Percentiles rank a stretch among this genome's conserved stretches.
Evolutionary conservation across 2,329 filamentous ascomycete species (phyloP).

Genomic region (Talaromyces albobiverticillius): DNA sequence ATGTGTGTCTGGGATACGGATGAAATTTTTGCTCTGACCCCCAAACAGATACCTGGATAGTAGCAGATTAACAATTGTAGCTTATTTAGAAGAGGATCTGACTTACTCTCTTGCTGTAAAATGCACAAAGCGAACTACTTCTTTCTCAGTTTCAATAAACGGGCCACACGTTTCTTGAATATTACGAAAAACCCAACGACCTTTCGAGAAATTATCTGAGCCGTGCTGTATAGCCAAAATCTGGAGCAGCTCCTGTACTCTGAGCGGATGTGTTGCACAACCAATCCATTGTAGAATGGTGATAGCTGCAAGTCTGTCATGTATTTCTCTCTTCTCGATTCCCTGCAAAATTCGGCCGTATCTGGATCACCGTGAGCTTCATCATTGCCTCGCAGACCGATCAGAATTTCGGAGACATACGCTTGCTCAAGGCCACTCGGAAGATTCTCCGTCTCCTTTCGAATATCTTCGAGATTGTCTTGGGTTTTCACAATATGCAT

Average conservation of each 20-base stretch:
- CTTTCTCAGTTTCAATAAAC: constrained; percentile 2
- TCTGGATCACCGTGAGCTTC: constrained; percentile 1
- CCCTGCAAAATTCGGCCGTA: constrained; percentile 1
- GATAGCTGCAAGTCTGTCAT: constrained; percentile 3
- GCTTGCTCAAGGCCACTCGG: constrained; percentile 1
- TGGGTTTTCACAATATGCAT: constrained; percentile 4
- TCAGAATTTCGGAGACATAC: constrained; percentile 1
- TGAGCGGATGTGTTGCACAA: constrained; percentile 3
- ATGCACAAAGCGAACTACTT: constrained; percentile 2
- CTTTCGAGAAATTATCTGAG: constrained; percentile 1
- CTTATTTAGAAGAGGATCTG: constrained; percentile 1
- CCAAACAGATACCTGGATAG: constrained; percentile 2
- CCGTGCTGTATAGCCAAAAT: constrained; percentile 3
- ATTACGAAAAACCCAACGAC: constrained; percentile 4
- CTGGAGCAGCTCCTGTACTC: constrained; percentile 4
- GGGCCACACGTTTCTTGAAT: constrained; percentile 4
- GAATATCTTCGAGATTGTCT: constrained; percentile 4
- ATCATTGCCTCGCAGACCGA: constrained; percentile 1
- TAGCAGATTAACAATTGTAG: constrained; percentile 1
- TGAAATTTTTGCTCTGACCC: constrained; percentile 5
- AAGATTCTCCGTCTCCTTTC: constrained; percentile 4
- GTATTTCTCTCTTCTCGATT: constrained; percentile 4
- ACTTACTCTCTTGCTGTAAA: constrained; percentile 4
- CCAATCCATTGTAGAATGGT: constrained; percentile 2
- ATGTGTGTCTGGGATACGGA: constrained; percentile 6